These are phyloP conservation scores for Tylopilus balloui DNA, from an alignment of 768 basidiomycete genomes.

Conservation along the genomic window DNA sequence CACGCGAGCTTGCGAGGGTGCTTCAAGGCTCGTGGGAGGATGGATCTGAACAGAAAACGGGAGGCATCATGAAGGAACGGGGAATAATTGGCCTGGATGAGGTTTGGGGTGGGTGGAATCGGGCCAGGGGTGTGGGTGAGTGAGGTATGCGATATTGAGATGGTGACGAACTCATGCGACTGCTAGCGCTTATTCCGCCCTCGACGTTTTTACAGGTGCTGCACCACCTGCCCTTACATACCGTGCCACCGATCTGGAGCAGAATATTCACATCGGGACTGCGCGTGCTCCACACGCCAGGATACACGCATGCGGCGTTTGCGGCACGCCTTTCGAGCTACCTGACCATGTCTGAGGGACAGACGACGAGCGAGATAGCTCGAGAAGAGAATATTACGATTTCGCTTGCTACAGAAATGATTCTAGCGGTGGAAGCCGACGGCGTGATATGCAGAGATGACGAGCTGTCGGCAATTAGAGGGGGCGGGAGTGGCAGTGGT, in stretches of 20 bases:
- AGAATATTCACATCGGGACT: constrained; percentile 73
- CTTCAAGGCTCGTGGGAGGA: constrained; percentile 45
- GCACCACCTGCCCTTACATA: constrained; percentile 60
- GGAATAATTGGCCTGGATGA: constrained; percentile 88
- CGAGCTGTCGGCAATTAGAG: constrained; percentile 31
- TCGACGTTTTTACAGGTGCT: constrained; percentile 76
- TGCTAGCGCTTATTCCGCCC: constrained; percentile 84
- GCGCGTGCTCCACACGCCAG: constrained; percentile 78
- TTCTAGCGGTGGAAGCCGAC: constrained; percentile 65
- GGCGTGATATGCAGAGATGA: constrained; percentile 79
- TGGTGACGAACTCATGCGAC: neutral
- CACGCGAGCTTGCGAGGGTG: constrained; percentile 73
- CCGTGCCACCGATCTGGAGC: constrained; percentile 59
- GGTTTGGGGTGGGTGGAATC: constrained; percentile 94
- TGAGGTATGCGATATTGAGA: neutral
- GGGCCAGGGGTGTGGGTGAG: constrained; percentile 83
- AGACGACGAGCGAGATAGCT: constrained; percentile 69
- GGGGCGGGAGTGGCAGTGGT: constrained; percentile 43
- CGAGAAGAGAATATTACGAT: constrained; percentile 66
- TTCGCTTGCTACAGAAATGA: constrained; percentile 73
- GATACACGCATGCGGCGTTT: constrained; percentile 66
- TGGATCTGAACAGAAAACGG: constrained; percentile 12
- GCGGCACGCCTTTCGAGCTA: constrained; percentile 56
- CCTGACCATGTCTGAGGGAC: constrained; percentile 46
- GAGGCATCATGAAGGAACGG: constrained; percentile 71